A percentile compares a stretch with the other conserved stretches of the same genome.
These are phyloP conservation scores for Aspergillus terreus DNA, from an alignment of 2,329 filamentous ascomycete species.

Conservation along the genomic window DNA sequence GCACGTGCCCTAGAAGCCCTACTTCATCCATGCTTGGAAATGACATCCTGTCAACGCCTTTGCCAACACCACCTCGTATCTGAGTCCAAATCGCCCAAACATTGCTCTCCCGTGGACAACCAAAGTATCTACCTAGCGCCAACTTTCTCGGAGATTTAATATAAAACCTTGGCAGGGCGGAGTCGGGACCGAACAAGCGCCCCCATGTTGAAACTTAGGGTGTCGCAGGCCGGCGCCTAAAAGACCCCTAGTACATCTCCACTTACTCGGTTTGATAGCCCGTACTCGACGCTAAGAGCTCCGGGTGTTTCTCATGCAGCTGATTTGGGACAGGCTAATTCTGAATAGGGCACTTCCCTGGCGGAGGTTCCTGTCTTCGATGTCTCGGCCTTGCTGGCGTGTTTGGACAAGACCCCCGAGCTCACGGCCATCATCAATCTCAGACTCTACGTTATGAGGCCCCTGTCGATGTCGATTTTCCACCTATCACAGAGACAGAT, in stretches of 20 bases:
- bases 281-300: constrained; percentile 2
- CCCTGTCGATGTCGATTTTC: constrained; percentile 21
- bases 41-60: neutral
- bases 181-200: constrained; percentile 8
- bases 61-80: neutral
- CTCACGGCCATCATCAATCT: constrained; percentile 26
- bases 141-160: neutral
- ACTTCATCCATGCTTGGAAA: neutral
- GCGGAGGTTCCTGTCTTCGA: constrained; percentile 5
- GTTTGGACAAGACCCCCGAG: constrained; percentile 7
- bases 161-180: constrained; percentile 16
- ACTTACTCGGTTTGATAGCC: constrained; percentile 10
- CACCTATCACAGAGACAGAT: constrained; percentile 17
- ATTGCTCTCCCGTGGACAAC: neutral
- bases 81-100: neutral
- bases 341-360: constrained; percentile 13
- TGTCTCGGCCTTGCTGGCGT: constrained; percentile 5
- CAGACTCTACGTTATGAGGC: constrained; percentile 15
- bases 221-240: constrained; percentile 26
- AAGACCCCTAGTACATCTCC: constrained; percentile 14
- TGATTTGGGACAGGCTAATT: constrained; percentile 12
- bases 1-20: neutral
- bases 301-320: constrained; percentile 6
- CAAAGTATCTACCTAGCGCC: neutral
- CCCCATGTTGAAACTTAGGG: constrained; percentile 23